Conservation (phyloP, 257 asterid genomes). For the Osmanthus fragrans region DNA sequence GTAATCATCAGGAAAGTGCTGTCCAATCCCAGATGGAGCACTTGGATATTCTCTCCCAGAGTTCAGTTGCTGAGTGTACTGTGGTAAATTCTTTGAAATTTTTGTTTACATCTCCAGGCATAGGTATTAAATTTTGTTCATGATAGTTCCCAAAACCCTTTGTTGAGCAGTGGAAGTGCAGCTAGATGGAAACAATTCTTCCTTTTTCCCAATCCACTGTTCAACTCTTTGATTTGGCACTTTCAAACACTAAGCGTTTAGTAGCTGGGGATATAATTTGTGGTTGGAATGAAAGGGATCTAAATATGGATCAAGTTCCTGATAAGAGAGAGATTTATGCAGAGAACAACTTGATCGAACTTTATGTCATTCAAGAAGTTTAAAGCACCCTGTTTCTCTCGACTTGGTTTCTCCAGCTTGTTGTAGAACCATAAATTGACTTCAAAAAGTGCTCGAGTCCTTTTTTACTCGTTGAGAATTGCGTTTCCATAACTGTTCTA, state of each 20-base stretch:
- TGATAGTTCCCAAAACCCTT: background rate
- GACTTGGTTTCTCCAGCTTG: background rate
- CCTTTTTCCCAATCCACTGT: slow-evolving; percentile 10
- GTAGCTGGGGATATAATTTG: background rate
- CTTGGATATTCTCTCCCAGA: slow-evolving; percentile 39
- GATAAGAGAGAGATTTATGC: slow-evolving; percentile 7
- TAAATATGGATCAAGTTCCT: background rate
- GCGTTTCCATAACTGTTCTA: background rate
- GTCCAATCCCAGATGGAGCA: slow-evolving; percentile 39
- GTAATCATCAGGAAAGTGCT: slow-evolving; percentile 42
- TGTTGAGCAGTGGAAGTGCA: slow-evolving; percentile 16
- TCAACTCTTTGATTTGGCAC: slow-evolving; percentile 18
- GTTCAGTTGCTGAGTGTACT: slow-evolving; percentile 44
- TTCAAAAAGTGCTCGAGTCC: slow-evolving; percentile 1
- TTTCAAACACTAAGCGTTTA: slow-evolving; percentile 22
- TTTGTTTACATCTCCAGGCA: slow-evolving; percentile 8
- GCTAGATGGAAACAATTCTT: slow-evolving; percentile 7
- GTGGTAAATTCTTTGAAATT: slow-evolving; percentile 39
- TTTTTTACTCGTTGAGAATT: slow-evolving; percentile 9
- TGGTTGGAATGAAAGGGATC: slow-evolving; percentile 16
- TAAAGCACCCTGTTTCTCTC: slow-evolving; percentile 2
- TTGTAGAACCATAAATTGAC: slow-evolving; percentile 4
- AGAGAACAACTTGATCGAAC: background rate
- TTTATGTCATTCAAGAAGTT: slow-evolving; percentile 10
- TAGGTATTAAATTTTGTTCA: slow-evolving; percentile 17